Percentiles rank a stretch among this genome's conserved stretches.
These are phyloP conservation scores for Neocatenulostroma microsporum DNA, from an alignment of 2,329 filamentous ascomycete genomes.

Conservation along the genomic window DNA sequence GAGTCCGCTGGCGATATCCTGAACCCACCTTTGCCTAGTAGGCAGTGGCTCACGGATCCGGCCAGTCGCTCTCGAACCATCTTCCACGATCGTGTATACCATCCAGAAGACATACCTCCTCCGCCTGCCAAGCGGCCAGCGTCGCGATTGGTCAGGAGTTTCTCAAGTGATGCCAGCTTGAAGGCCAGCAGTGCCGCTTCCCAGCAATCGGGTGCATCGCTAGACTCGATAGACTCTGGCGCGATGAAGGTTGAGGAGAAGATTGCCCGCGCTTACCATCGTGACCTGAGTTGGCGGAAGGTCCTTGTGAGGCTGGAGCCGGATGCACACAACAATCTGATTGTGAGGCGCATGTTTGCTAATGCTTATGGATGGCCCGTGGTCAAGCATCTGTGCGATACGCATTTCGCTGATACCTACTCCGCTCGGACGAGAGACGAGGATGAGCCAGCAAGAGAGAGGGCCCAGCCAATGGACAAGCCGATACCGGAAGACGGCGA, in stretches of 20 bases:
- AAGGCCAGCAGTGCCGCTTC: not conserved
- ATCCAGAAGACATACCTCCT: constrained; percentile 83
- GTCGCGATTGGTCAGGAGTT: constrained; percentile 26
- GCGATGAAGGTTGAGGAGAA: constrained; percentile 93
- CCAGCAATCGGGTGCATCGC: constrained; percentile 4
- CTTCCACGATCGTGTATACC: constrained; percentile 93
- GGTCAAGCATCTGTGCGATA: constrained; percentile 86
- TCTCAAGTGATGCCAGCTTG: constrained; percentile 21
- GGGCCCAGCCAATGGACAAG: constrained; percentile 52
- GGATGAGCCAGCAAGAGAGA: constrained; percentile 58
- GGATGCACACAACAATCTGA: constrained; percentile 97
- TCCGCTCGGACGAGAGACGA: constrained; percentile 60
- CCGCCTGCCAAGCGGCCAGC: constrained; percentile 49
- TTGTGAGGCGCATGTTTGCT: constrained; percentile 90
- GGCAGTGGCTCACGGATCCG: constrained; percentile 77
- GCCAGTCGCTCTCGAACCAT: constrained; percentile 76
- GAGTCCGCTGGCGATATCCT: constrained; percentile 90
- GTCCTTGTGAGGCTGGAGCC: constrained; percentile 92
- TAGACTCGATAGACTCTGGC: constrained; percentile 42
- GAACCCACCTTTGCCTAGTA: constrained; percentile 76
- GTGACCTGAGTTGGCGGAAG: constrained; percentile 88
- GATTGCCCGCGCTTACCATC: constrained; percentile 91
- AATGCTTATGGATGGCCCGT: constrained; percentile 99
- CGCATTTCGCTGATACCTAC: constrained; percentile 77
- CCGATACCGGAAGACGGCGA: constrained; percentile 37